Conservation (phyloP, 225 moss, liverwort and hornwort genomes). For the Climacium dendroides region DNA sequence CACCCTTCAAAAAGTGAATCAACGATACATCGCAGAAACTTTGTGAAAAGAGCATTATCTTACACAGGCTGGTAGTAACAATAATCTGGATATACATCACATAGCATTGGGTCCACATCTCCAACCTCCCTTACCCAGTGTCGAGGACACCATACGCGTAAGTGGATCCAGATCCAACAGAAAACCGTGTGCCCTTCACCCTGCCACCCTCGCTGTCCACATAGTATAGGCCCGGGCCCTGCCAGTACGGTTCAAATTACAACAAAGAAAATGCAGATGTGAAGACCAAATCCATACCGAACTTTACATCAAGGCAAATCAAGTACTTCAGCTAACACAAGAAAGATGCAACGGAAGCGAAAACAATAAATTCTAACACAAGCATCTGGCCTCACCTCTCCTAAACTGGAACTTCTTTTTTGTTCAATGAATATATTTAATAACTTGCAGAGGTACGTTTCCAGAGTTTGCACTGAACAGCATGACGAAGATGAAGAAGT, state of each 20-base stretch:
- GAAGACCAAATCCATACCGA: neutral
- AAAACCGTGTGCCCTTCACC: slow-evolving; percentile 73
- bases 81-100: neutral
- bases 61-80: neutral
- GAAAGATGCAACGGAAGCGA: neutral
- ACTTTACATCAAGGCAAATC: neutral
- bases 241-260: neutral
- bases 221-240: slow-evolving; percentile 84
- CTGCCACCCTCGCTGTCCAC: slow-evolving; percentile 88
- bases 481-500: neutral
- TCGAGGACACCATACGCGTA: slow-evolving; percentile 88
- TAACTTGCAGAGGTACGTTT: neutral
- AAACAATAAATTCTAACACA: neutral
- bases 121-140: slow-evolving; percentile 26
- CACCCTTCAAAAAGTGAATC: neutral
- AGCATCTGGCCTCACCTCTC: neutral
- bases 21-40: neutral
- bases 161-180: slow-evolving; percentile 84
- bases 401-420: neutral
- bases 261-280: neutral
- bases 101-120: neutral
- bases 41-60: neutral
- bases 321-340: neutral
- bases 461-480: neutral
- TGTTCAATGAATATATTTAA: neutral